Conservation (phyloP, 1,284 basidiomycete species). For the Boletus semigastroideus region DNA sequence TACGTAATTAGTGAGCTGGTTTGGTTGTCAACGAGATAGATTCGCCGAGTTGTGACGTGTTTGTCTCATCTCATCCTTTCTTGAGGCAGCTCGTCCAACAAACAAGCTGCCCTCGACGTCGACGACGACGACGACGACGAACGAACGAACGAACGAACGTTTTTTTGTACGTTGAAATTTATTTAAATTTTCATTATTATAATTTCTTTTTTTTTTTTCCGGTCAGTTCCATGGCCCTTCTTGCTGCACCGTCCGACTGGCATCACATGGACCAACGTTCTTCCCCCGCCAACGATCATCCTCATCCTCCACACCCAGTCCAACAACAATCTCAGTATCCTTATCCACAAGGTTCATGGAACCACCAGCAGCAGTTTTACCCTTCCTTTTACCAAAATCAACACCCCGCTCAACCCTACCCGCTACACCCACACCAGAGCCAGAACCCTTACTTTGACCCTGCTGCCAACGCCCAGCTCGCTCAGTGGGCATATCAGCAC, state of each 20-base stretch:
- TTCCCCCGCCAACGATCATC: conserved; percentile 54
- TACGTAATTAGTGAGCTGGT: not conserved
- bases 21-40: not conserved
- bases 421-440: conserved; percentile 43
- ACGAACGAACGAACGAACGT: too few species aligned
- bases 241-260: conserved; percentile 73
- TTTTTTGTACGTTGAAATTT: too few species aligned
- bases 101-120: too few species aligned
- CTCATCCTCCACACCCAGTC: conserved; percentile 45
- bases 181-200: too few species aligned
- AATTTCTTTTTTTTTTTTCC: too few species aligned
- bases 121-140: too few species aligned
- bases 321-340: conserved; percentile 51
- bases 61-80: too few species aligned
- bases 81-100: too few species aligned
- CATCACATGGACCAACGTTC: conserved; percentile 66
- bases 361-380: conserved; percentile 66
- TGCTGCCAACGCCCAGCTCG: conserved; percentile 66
- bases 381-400: conserved; percentile 72
- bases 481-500: conserved; percentile 84
- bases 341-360: too few species aligned
- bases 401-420: conserved; percentile 41
- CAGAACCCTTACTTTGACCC: conserved; percentile 68
- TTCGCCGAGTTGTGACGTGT: conserved; percentile 17
- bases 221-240: conserved; percentile 64